phyloP scores from a whole-genome alignment of 345 rosid species.

The Corchorus olitorius region DNA sequence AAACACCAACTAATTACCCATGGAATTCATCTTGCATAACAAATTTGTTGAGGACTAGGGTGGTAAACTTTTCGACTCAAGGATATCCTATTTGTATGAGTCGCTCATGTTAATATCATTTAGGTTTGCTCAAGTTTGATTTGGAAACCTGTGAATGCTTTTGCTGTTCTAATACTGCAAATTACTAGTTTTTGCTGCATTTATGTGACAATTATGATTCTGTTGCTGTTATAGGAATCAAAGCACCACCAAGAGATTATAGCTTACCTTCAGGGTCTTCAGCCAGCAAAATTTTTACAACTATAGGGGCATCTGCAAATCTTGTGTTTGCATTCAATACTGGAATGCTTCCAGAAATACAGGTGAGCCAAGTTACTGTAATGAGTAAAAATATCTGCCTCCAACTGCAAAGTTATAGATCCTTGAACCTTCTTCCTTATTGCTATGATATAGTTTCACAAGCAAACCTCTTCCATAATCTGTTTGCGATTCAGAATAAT shows the following conservation, averaged over 20 bases:
- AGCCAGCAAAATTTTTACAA: slow-evolving; percentile 51
- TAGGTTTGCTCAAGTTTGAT: not conserved
- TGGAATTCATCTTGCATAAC: not conserved
- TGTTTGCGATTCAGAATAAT: not conserved
- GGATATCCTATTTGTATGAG: not conserved
- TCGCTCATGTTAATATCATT: not conserved
- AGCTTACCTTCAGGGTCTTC: slow-evolving; percentile 52
- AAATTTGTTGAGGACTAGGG: not conserved
- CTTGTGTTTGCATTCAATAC: slow-evolving; percentile 91
- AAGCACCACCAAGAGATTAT: slow-evolving; percentile 75
- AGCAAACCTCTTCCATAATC: not conserved
- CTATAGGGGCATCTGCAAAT: slow-evolving; percentile 80
- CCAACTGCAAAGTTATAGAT: not conserved
- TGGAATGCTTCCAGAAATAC: slow-evolving; percentile 97
- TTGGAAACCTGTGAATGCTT: not conserved
- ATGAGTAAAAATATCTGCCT: slow-evolving; percentile 2
- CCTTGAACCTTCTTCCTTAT: not conserved
- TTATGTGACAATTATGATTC: not conserved
- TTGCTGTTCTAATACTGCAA: not conserved
- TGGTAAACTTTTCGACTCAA: not conserved
- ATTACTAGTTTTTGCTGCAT: not conserved
- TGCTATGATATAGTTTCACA: not conserved
- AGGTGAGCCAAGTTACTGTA: slow-evolving; percentile 23
- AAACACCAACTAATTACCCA: not conserved
- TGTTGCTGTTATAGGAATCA: slow-evolving; percentile 45